Conservation (phyloP, 495 filamentous ascomycete genomes). For the Trichoderma asperelloides region DNA sequence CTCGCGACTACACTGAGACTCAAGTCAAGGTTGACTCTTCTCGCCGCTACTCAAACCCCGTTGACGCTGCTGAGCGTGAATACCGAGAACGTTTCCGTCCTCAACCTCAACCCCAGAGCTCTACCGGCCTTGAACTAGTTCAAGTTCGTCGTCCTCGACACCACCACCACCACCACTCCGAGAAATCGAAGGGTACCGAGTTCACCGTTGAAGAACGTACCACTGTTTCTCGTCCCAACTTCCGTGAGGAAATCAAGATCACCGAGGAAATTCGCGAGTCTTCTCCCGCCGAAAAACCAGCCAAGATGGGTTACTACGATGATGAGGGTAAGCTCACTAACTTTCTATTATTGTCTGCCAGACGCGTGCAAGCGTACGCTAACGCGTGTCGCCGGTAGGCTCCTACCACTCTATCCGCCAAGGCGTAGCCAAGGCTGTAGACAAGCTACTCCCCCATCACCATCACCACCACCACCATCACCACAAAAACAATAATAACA, state of each 20-base stretch:
- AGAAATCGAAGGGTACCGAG: slow-evolving; percentile 17
- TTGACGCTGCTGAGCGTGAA: slow-evolving; percentile 79
- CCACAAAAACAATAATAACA: slow-evolving; percentile 11
- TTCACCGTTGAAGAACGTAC: slow-evolving; percentile 35
- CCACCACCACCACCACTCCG: slow-evolving; percentile 14
- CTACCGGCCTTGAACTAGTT: slow-evolving; percentile 19
- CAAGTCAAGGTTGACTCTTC: slow-evolving; percentile 50
- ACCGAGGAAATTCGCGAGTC: slow-evolving; percentile 34
- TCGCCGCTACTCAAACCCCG: slow-evolving; percentile 45
- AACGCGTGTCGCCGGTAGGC: slow-evolving; percentile 37
- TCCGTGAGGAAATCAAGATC: slow-evolving; percentile 21
- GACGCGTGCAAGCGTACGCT: slow-evolving; percentile 20
- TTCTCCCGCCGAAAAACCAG: slow-evolving; percentile 33
- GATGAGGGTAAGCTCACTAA: slow-evolving; percentile 53
- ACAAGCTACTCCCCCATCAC: slow-evolving; percentile 61
- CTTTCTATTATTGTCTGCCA: slow-evolving; percentile 12
- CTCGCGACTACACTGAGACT: slow-evolving; percentile 50
- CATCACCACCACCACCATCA: slow-evolving; percentile 47
- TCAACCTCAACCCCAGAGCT: slow-evolving; percentile 35
- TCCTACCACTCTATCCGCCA: slow-evolving; percentile 91
- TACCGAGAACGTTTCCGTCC: slow-evolving; percentile 73
- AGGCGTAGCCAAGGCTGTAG: slow-evolving; percentile 73
- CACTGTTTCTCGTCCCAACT: slow-evolving; percentile 22
- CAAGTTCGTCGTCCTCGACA: slow-evolving; percentile 33
- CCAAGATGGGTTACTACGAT: slow-evolving; percentile 99